phyloP scores from a whole-genome alignment of 495 filamentous ascomycete species.

The Beverwykella pulmonaria region DNA sequence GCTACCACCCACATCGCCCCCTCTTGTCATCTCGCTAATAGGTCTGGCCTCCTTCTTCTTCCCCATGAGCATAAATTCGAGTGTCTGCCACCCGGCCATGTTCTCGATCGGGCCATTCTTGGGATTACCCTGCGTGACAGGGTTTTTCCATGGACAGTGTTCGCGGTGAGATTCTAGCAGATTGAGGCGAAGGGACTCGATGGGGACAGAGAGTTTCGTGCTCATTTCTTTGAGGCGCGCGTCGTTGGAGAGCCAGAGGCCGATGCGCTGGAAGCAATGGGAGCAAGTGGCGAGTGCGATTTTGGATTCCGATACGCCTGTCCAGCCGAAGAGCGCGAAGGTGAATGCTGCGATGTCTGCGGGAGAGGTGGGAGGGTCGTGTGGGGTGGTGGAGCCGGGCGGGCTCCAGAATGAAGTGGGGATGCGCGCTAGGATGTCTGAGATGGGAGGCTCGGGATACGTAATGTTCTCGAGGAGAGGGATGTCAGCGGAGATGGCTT shows the following conservation, averaged over 20 bases:
- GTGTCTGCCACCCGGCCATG: conserved; percentile 42
- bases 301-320: conserved; percentile 64
- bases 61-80: conserved; percentile 32
- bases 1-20: conserved; percentile 1
- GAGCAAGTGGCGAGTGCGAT: conserved; percentile 73
- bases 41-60: conserved; percentile 6
- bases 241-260: conserved; percentile 82
- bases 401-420: conserved; percentile 25
- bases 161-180: conserved; percentile 45
- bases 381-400: conserved; percentile 23
- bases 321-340: conserved; percentile 87
- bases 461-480: conserved; percentile 26
- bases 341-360: conserved; percentile 66
- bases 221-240: conserved; percentile 33
- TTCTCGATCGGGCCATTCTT: conserved; percentile 37
- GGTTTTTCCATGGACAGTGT: conserved; percentile 50
- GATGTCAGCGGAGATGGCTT: conserved; percentile 28
- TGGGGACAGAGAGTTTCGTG: conserved; percentile 46
- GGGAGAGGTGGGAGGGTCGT: conserved; percentile 43
- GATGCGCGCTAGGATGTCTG: conserved; percentile 13
- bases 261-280: conserved; percentile 84
- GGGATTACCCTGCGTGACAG: conserved; percentile 39
- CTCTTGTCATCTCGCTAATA: background rate
- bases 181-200: conserved; percentile 42
- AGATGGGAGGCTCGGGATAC: conserved; percentile 19